Conservation (phyloP, 176 grass and related monocot genomes). For the Puya raimondii region DNA sequence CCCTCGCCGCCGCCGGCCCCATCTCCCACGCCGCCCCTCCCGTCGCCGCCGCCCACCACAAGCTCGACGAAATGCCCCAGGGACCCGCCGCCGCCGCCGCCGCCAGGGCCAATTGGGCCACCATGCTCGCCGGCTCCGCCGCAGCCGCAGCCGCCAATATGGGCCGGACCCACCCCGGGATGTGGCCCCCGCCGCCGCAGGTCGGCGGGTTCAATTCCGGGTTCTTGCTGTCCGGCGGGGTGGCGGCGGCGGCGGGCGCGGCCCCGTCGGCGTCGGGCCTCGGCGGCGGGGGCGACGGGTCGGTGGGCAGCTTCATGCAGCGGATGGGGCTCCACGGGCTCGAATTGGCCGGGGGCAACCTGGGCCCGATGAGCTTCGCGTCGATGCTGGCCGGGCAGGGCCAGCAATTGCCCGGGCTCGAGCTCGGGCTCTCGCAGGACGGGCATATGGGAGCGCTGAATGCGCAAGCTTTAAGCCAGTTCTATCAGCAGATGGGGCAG, state of each 20-base stretch:
- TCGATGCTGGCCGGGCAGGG: constrained; percentile 54
- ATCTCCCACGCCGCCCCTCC: constrained; percentile 24
- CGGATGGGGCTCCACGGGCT: constrained; percentile 13
- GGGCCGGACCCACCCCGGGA: constrained; percentile 30
- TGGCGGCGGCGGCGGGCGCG: constrained; percentile 2
- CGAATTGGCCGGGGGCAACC: constrained; percentile 10
- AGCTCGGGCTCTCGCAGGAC: constrained; percentile 65
- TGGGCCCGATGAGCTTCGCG: constrained; percentile 53
- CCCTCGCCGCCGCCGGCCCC: constrained; percentile 36
- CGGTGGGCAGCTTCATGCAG: constrained; percentile 7
- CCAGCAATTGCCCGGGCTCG: constrained; percentile 51
- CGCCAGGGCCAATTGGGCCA: constrained; percentile 12
- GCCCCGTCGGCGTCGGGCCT: constrained; percentile 7
- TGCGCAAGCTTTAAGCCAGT: constrained; percentile 44
- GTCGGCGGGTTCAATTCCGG: constrained; percentile 31
- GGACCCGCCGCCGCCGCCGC: not conserved
- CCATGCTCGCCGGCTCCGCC: too few species aligned
- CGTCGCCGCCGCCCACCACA: constrained; percentile 3
- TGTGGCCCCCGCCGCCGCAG: constrained; percentile 34
- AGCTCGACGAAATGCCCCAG: constrained; percentile 13
- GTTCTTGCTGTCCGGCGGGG: constrained; percentile 34
- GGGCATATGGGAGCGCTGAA: constrained; percentile 60
- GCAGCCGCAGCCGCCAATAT: too few species aligned
- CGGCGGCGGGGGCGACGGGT: not conserved
- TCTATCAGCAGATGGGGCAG: constrained; percentile 51